phyloP scores from a whole-genome alignment of 768 basidiomycete species.

The Erythrobasidium yunnanense region DNA sequence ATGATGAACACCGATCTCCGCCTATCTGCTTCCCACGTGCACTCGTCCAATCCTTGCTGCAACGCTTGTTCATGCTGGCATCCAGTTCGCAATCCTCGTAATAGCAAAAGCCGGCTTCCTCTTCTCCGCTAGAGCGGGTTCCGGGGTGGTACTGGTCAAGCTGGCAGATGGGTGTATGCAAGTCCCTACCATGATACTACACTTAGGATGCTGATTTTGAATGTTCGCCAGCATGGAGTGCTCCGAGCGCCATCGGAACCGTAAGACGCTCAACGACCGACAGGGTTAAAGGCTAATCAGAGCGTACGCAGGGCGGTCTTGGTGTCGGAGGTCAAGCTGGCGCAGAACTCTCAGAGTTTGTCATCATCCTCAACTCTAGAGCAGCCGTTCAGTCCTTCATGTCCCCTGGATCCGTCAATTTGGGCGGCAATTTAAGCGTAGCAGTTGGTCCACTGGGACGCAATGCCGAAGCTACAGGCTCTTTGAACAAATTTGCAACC shows the following conservation, averaged over 20 bases:
- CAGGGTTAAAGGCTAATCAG: not conserved
- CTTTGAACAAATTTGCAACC: slow-evolving; percentile 75
- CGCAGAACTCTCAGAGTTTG: slow-evolving; percentile 42
- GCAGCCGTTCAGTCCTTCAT: slow-evolving; percentile 72
- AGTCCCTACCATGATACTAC: not conserved
- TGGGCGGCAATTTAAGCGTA: slow-evolving; percentile 39
- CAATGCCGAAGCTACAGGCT: slow-evolving; percentile 75
- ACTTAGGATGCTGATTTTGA: too few species aligned
- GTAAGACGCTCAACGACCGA: not conserved
- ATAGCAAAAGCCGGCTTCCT: slow-evolving; percentile 38
- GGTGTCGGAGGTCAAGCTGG: slow-evolving; percentile 62
- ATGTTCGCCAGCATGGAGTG: slow-evolving; percentile 62
- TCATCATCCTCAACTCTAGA: slow-evolving; percentile 67
- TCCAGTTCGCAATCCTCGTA: slow-evolving; percentile 29
- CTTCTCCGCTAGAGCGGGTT: slow-evolving; percentile 36
- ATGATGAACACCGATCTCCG: too few species aligned
- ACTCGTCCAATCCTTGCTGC: too few species aligned
- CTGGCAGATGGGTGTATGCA: slow-evolving; percentile 28
- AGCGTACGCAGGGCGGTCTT: slow-evolving; percentile 57
- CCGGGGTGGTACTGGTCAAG: slow-evolving; percentile 33
- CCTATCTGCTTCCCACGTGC: too few species aligned
- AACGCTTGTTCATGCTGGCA: not conserved
- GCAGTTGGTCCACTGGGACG: slow-evolving; percentile 83
- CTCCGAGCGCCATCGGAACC: slow-evolving; percentile 69
- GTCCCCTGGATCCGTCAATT: slow-evolving; percentile 70